A percentile compares a stretch with the other conserved stretches of the same genome.
These are phyloP conservation scores for Capsella bursapastoris DNA, from an alignment of 345 rosid genomes.

Conservation along the genomic window DNA sequence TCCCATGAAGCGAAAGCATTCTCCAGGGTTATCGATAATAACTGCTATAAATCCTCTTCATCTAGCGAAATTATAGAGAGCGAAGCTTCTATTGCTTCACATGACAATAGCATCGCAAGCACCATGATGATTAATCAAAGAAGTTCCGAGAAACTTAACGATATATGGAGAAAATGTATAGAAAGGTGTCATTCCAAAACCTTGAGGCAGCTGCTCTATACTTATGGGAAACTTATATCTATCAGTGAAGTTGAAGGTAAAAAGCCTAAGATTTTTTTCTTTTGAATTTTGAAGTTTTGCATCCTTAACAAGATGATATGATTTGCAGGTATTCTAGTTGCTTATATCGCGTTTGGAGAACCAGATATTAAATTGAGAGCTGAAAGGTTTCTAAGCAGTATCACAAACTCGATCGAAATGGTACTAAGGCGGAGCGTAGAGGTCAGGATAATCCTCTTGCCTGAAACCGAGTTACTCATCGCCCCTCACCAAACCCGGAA, in stretches of 20 bases:
- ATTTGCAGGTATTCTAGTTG: conserved; percentile 75
- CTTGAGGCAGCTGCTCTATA: conserved; percentile 74
- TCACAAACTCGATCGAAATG: conserved; percentile 89
- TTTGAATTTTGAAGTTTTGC: background rate
- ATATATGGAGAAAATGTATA: conserved; percentile 81
- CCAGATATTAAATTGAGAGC: conserved; percentile 75
- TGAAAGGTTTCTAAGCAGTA: conserved; percentile 92
- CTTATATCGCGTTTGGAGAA: conserved; percentile 73
- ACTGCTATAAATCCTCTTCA: conserved; percentile 52
- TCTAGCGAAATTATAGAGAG: conserved; percentile 48
- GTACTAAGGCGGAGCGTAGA: conserved; percentile 83
- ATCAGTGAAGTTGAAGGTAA: conserved; percentile 84
- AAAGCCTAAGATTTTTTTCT: conserved; percentile 18
- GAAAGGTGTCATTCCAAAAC: conserved; percentile 93
- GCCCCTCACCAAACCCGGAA: conserved; percentile 44
- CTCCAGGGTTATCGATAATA: conserved; percentile 43
- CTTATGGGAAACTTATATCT: conserved; percentile 82
- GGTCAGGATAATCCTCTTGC: conserved; percentile 72
- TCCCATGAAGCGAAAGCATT: conserved; percentile 50
- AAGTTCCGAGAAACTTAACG: conserved; percentile 65
- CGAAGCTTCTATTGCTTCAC: conserved; percentile 48
- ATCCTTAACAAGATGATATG: conserved; percentile 22
- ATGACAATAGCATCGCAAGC: conserved; percentile 48
- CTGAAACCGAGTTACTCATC: conserved; percentile 56
- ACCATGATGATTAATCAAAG: conserved; percentile 51